Percentiles rank a stretch among this genome's conserved stretches.
phyloP scores from a whole-genome alignment of 441 rosid species.

The Erysimum pusillum region DNA sequence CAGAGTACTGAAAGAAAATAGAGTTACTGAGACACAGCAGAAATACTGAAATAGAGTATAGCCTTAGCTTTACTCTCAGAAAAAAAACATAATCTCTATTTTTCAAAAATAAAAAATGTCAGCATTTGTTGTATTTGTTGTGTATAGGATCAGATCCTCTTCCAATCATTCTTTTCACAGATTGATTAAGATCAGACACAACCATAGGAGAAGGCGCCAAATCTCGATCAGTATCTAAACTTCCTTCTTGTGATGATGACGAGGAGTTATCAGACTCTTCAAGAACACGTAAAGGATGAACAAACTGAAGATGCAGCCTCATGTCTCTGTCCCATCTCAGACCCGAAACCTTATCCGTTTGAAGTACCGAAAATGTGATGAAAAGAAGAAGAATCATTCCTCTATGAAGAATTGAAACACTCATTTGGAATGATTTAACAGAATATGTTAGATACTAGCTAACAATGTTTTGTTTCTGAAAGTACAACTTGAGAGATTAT shows the following conservation, averaged over 20 bases:
- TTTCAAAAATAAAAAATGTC: constrained; percentile 12
- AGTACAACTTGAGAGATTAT: constrained; percentile 41
- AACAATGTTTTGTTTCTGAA: neutral
- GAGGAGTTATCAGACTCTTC: constrained; percentile 45
- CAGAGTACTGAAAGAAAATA: constrained; percentile 4
- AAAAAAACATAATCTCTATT: constrained; percentile 21
- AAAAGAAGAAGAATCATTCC: constrained; percentile 56
- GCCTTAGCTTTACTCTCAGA: constrained; percentile 4
- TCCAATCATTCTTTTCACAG: constrained; percentile 70
- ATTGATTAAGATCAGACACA: constrained; percentile 69
- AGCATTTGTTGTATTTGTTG: constrained; percentile 84
- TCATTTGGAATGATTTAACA: constrained; percentile 53
- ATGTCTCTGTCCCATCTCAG: constrained; percentile 54
- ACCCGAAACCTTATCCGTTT: constrained; percentile 54
- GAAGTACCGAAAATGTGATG: constrained; percentile 51
- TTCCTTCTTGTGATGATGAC: constrained; percentile 41
- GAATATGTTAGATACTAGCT: constrained; percentile 9
- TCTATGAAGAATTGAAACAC: constrained; percentile 44
- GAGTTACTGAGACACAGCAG: neutral
- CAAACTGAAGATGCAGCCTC: constrained; percentile 42
- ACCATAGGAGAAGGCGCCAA: constrained; percentile 67
- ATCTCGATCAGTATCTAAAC: constrained; percentile 43
- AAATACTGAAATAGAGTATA: constrained; percentile 14
- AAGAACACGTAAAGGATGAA: constrained; percentile 52
- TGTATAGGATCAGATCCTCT: constrained; percentile 92